phyloP scores from a whole-genome alignment of 1,284 basidiomycete species.

The Microbotryum intermedium region DNA sequence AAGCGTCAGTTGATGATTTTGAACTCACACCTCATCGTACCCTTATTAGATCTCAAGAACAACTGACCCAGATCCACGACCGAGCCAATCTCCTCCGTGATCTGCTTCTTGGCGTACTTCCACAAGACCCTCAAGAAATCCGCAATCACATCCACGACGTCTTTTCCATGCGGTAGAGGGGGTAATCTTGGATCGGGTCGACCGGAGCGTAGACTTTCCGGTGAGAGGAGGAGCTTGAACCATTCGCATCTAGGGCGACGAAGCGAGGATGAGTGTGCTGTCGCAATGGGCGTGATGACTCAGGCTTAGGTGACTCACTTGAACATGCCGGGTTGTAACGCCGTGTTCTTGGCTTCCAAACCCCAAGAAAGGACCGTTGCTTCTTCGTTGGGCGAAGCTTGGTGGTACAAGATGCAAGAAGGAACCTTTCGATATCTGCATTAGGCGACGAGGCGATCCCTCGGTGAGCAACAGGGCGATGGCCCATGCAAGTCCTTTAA shows the following conservation, averaged over 20 bases:
- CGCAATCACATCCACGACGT: slow-evolving; percentile 60
- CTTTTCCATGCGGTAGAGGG: slow-evolving; percentile 48
- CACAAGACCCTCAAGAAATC: slow-evolving; percentile 70
- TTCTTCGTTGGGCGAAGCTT: neutral
- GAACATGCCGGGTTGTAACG: slow-evolving; percentile 14
- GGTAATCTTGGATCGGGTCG: slow-evolving; percentile 23
- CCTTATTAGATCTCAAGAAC: neutral
- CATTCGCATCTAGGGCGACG: slow-evolving; percentile 18
- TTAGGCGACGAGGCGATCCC: no score
- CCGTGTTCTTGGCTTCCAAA: slow-evolving; percentile 24
- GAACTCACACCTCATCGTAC: no score
- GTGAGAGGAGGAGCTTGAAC: slow-evolving; percentile 24
- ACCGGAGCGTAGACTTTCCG: slow-evolving; percentile 17
- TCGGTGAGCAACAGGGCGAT: no score
- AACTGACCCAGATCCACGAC: slow-evolving; percentile 66
- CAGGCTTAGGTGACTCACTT: slow-evolving; percentile 11
- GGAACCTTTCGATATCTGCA: slow-evolving; percentile 39
- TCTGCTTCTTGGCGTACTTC: slow-evolving; percentile 73
- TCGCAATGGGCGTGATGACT: neutral
- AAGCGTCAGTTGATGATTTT: neutral
- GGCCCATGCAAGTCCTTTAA: no score
- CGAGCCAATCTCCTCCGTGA: slow-evolving; percentile 67
- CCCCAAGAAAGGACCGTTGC: slow-evolving; percentile 25
- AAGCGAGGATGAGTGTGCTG: neutral
- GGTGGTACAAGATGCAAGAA: neutral